Evolutionary conservation across 1,284 basidiomycete genomes (phyloP), one percentile per base, ranked within the genome.

Genomic region (Cutaneotrichosporon sp.): DNA sequence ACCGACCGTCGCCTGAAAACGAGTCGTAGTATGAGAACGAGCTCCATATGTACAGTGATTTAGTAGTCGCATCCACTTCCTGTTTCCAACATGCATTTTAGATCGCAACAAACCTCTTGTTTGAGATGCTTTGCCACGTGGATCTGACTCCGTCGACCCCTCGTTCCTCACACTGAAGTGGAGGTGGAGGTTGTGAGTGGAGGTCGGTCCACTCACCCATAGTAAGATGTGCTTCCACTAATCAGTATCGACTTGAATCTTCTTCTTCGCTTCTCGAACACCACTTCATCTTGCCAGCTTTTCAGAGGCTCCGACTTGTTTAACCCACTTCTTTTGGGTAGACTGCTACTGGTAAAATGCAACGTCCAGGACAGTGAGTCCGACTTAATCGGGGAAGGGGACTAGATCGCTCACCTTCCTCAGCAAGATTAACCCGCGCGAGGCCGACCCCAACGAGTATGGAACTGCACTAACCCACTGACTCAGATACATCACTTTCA

Each of bases 371-470:
- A 18, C 63, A 69, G 68, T 69, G 32, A 52, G 65, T 38, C 4
- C 2, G 4, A 16, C 36, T 7, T 21, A 0, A 7, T 4, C 31
- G 5, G 11, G 7, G 7, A 13, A 1, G 8, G 5, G 2, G 34
- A 2, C 30, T 8, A 0, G 5, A 10, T 5, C 11, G 57, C 63
- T 61, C 22, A 61, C 40, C 31, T 38, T 22, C 21, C 26, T 5
- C 61, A 73, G 78, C 46, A 74, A 74, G 40, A 65, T 78, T 59
- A 79, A 81, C 62, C 75, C 76, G 60, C 69, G 75, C 32, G 72
- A 76, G 49, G 64, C 71, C 7, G 75, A 80, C 66, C 77, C 79
- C 4, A 80, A 80, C 61, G 72, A 72, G 76, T 79, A 21, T 22
- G 16, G 6, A 9, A n/a, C 22, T 8, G 3, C n/a, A 38, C 36